Evolutionary conservation across 495 filamentous ascomycete species (phyloP).

Genomic region (Penicillium cinerascens): DNA sequence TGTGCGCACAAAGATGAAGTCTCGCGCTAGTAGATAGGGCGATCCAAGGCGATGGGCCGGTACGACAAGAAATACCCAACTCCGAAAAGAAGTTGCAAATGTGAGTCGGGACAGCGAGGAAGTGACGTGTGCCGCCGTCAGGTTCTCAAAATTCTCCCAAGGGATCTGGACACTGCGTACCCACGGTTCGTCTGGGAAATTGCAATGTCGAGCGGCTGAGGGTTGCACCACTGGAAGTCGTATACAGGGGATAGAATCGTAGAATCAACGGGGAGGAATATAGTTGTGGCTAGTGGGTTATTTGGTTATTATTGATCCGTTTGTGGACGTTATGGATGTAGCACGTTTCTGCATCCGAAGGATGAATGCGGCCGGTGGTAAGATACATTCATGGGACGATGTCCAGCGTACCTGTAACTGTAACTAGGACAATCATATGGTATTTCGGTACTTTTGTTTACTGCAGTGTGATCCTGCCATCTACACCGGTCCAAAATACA

Average conservation of each 20-base stretch:
- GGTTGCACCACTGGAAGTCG: constrained; percentile 1
- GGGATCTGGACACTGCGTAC: constrained; percentile 5
- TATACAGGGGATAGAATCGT: too few species aligned
- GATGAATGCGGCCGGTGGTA: constrained; percentile 13
- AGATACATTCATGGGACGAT: not conserved
- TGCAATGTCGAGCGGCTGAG: constrained; percentile 6
- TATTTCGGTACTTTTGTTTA: not conserved
- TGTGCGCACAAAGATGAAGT: not conserved
- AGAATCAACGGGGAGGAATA: too few species aligned
- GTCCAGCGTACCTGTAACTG: not conserved
- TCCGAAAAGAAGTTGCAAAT: constrained; percentile 6
- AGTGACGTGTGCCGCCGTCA: constrained; percentile 26
- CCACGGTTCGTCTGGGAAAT: constrained; percentile 3
- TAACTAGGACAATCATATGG: not conserved
- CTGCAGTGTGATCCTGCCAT: not conserved
- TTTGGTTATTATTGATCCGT: not conserved
- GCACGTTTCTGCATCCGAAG: not conserved
- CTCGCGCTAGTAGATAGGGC: not conserved
- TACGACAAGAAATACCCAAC: not conserved
- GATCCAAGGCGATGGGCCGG: constrained; percentile 1
- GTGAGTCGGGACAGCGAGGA: constrained; percentile 1
- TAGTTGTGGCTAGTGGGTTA: not conserved
- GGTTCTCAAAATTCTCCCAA: not conserved
- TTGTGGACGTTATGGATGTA: not conserved
- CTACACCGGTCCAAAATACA: not conserved